phyloP scores from a whole-genome alignment of 192 early-diverging fungal genomes.

The Paraglomus brasilianum region DNA sequence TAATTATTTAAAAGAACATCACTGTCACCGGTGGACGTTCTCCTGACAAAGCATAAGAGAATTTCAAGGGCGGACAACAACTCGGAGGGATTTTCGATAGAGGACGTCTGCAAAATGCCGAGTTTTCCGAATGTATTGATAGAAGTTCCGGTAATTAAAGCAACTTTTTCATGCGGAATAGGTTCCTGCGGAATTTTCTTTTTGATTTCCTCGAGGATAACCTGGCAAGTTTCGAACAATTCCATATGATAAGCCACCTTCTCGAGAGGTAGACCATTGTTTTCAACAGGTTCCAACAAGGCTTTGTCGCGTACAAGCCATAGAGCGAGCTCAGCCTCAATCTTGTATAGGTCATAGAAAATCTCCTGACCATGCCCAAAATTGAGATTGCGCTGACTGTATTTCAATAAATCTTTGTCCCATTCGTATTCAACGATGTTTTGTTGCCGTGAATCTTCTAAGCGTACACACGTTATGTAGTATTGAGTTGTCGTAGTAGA shows the following conservation, averaged over 20 bases:
- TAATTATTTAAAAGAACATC: slow-evolving; percentile 13
- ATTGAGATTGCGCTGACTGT: slow-evolving; percentile 23
- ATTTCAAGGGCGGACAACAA: slow-evolving; percentile 30
- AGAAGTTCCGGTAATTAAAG: not conserved
- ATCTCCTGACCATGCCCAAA: slow-evolving; percentile 20
- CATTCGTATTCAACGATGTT: slow-evolving; percentile 27
- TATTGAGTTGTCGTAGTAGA: not conserved
- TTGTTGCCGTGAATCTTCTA: not conserved
- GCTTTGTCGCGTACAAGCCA: slow-evolving; percentile 10
- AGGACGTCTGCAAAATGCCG: not conserved
- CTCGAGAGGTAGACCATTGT: not conserved
- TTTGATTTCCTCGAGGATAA: slow-evolving; percentile 27
- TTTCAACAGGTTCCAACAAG: not conserved
- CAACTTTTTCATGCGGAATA: slow-evolving; percentile 16
- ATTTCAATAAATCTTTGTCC: slow-evolving; percentile 22
- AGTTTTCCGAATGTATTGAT: too few relatives aligned
- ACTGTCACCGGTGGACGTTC: slow-evolving; percentile 16
- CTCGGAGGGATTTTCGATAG: slow-evolving; percentile 17
- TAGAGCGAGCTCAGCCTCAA: slow-evolving; percentile 18
- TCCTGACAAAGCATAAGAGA: slow-evolving; percentile 29
- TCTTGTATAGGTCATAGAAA: slow-evolving; percentile 27
- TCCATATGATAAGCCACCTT: slow-evolving; percentile 29
- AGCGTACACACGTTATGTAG: slow-evolving; percentile 7
- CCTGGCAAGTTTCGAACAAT: slow-evolving; percentile 10
- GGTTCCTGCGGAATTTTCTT: slow-evolving; percentile 11